Conservation (phyloP, 495 filamentous ascomycete species). For the Xylaria acuta region DNA sequence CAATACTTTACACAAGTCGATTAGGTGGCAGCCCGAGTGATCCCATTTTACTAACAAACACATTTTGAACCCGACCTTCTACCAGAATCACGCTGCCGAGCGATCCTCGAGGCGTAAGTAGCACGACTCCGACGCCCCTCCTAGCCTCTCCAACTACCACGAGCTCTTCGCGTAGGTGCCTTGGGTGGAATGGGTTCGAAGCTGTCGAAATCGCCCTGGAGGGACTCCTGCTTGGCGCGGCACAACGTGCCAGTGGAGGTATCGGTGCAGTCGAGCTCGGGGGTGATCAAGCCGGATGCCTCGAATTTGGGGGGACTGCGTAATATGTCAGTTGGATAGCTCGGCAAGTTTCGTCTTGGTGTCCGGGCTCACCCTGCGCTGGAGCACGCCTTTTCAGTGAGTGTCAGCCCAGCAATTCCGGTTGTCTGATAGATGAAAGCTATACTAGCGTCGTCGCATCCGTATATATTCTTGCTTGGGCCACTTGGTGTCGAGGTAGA, state of each 20-base stretch:
- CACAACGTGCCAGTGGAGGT: conserved; percentile 11
- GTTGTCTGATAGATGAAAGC: conserved; percentile 38
- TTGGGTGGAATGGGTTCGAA: conserved; percentile 15
- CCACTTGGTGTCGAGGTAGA: conserved; percentile 33
- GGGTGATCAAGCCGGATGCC: conserved; percentile 17
- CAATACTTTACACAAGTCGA: background rate
- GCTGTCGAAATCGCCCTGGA: conserved; percentile 21
- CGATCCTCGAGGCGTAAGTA: background rate
- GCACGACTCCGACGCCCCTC: background rate
- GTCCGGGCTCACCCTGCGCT: conserved; percentile 31
- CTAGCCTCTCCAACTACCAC: background rate
- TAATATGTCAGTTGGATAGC: conserved; percentile 2
- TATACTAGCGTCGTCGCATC: conserved; percentile 32
- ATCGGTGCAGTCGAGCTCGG: conserved; percentile 21
- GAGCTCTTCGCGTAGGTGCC: background rate
- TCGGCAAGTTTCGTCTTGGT: background rate
- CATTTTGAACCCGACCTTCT: background rate
- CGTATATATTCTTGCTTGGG: conserved; percentile 33
- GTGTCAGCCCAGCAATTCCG: conserved; percentile 31
- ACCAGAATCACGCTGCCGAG: background rate
- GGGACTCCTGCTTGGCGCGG: background rate
- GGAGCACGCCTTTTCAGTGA: conserved; percentile 36
- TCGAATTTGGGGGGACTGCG: conserved; percentile 6
- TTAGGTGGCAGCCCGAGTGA: background rate
- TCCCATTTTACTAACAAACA: background rate